Base-by-base conservation (phyloP, 2,329 filamentous ascomycete genomes). In the Aspergillus persii region DNA sequence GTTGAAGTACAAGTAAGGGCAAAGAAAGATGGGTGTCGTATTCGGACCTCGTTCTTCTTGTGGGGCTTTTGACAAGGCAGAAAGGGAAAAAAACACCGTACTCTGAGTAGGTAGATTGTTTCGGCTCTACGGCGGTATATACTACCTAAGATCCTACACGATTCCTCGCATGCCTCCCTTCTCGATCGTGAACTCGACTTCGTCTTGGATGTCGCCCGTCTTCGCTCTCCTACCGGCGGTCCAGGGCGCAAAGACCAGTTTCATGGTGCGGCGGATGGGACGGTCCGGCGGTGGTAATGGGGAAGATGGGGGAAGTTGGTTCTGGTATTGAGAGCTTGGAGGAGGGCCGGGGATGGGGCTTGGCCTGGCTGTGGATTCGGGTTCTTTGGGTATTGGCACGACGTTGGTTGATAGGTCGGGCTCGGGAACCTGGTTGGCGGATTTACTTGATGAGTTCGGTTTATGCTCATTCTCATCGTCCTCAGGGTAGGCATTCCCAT, bases 201-300 rank as follows among this genome's bases (percentile, higher is more conserved):
- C 74, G 6, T 69, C 64, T 36, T 48, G 58, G 11, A 39, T 46
- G 7, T 78, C 79, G 1, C 77, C 69, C 55, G 82, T 63, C 9
- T 81, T 78, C 54, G 81, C 72, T 15, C 84, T 79, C 61, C 79
- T 80, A 1, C 82, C 82, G 2, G 79, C 76, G 3, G 84, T 84
- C 84, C 96, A 95, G 1, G 90, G 85, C 52, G 92, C 89, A 79
- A 96, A 98, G 1, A 96, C 94, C 8, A 98, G 85, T 74, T 93
- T 96, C 82, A 96, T 87, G 80, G 86, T 91, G 59, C 94, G 81
- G 63, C 84, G 83, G 86, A 90, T 71, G 46, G 61, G 58, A 15
- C 57, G 55, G 9, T 64, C 52, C 3, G 51, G 50, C 51, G 27
- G 26, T 46, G 49, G 8, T 9, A 46, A 18, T 46, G 49, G 8